Evolutionary conservation across 208 protist genomes (phyloP).

Genomic region (Wallacemonas rigidus): DNA sequence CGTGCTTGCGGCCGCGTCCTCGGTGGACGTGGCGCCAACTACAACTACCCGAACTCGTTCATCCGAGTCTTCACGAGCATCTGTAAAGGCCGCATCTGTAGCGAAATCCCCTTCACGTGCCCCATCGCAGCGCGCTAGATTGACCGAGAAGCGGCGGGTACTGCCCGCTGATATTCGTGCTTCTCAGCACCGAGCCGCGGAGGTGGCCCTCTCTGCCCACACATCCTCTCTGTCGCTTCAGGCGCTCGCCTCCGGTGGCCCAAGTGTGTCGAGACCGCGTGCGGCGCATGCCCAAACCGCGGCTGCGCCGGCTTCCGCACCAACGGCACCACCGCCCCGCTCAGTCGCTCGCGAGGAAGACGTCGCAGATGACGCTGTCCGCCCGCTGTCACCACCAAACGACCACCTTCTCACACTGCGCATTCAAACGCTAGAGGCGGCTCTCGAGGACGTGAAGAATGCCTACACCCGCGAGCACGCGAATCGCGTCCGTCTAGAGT

Average conservation of each 20-base stretch:
- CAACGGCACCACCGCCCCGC: not conserved
- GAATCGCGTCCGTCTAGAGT: conserved; percentile 6
- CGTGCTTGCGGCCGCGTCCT: not conserved
- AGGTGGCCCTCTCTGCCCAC: conserved; percentile 17
- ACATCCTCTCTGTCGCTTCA: not conserved
- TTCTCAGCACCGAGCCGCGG: conserved; percentile 15
- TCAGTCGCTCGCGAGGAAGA: not conserved
- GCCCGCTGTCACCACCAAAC: not conserved
- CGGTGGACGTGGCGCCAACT: not conserved
- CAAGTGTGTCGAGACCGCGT: not conserved
- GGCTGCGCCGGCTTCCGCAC: conserved; percentile 6
- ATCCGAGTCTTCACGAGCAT: too few species aligned
- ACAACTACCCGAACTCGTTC: too few species aligned
- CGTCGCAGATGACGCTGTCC: not conserved
- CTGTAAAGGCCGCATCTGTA: too few species aligned
- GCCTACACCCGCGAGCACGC: conserved; percentile 16
- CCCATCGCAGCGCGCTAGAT: too few species aligned
- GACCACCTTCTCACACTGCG: conserved; percentile 7
- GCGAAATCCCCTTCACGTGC: too few species aligned
- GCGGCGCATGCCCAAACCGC: not conserved
- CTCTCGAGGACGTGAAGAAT: conserved; percentile 14
- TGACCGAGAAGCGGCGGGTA: not conserved
- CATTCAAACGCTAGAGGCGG: conserved; percentile 7
- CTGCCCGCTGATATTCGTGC: conserved; percentile 5
- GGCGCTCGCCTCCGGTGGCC: too few species aligned